Conservation (phyloP, 1,284 basidiomycete genomes). For the Tilletia horrida region DNA sequence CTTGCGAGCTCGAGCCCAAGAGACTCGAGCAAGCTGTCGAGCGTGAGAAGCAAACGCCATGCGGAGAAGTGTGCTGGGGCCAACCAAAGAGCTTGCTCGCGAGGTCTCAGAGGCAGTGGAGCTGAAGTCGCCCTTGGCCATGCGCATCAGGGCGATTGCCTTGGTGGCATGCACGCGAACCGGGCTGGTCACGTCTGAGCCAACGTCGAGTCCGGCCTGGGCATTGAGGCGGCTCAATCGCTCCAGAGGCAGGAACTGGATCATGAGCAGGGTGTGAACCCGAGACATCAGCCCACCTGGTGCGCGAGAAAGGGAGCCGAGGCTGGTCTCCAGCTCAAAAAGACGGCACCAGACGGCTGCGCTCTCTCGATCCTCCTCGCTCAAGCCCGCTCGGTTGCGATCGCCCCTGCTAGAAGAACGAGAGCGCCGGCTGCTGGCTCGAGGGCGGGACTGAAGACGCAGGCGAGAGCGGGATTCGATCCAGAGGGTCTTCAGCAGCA, state of each 20-base stretch:
- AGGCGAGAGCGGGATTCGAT: slow-evolving; percentile 2
- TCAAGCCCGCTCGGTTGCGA: not conserved
- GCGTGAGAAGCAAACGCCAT: slow-evolving; percentile 3
- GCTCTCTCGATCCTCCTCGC: slow-evolving; percentile 20
- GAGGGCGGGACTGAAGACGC: not conserved
- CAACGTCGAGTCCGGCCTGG: slow-evolving; percentile 18
- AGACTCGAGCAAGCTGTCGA: not conserved
- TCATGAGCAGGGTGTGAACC: slow-evolving; percentile 34
- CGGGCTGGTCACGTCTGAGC: slow-evolving; percentile 9
- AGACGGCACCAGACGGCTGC: slow-evolving; percentile 29
- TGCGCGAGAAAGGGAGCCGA: slow-evolving; percentile 30
- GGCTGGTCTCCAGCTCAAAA: slow-evolving; percentile 39
- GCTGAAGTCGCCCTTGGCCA: slow-evolving; percentile 20
- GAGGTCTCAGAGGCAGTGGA: slow-evolving; percentile 22
- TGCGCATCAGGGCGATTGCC: slow-evolving; percentile 34
- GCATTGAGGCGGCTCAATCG: slow-evolving; percentile 20
- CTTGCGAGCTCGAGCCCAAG: slow-evolving; percentile 16
- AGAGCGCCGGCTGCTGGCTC: not conserved
- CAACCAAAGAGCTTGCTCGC: slow-evolving; percentile 23
- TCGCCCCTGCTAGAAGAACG: not conserved
- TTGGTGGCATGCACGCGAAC: slow-evolving; percentile 29
- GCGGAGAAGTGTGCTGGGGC: slow-evolving; percentile 16
- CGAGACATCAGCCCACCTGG: slow-evolving; percentile 30
- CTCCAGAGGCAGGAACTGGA: slow-evolving; percentile 27
- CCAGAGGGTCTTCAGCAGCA: not conserved